Conservation (phyloP, 2,329 filamentous ascomycete species). For the Phialemoniopsis sp. region DNA sequence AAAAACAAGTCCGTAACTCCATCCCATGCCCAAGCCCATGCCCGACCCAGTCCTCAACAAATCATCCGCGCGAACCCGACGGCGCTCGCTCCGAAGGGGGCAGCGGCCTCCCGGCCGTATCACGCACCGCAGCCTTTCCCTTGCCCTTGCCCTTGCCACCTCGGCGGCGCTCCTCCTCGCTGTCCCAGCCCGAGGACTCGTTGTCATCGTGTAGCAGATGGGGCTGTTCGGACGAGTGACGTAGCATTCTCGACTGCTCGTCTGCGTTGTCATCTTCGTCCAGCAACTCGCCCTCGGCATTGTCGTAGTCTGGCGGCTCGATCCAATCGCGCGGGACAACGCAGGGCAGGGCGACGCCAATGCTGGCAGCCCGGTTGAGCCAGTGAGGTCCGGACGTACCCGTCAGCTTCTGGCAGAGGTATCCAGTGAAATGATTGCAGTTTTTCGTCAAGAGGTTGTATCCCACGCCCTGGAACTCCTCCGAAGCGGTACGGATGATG, state of each 20-base stretch:
- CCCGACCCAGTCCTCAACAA: too few species aligned
- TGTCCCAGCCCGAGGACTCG: constrained; percentile 34
- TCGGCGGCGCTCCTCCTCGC: constrained; percentile 37
- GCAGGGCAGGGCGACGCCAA: constrained; percentile 76
- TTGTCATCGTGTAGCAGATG: constrained; percentile 15
- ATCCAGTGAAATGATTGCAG: constrained; percentile 84
- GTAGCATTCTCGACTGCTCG: constrained; percentile 58
- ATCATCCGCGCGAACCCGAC: not conserved
- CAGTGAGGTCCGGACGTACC: constrained; percentile 66
- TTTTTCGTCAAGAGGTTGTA: constrained; percentile 83
- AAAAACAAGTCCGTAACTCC: too few species aligned
- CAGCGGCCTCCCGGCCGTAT: constrained; percentile 45
- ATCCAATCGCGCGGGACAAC: constrained; percentile 82
- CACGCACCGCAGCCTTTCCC: constrained; percentile 33
- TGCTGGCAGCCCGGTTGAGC: constrained; percentile 80
- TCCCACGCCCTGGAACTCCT: constrained; percentile 68
- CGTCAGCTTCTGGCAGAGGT: constrained; percentile 70
- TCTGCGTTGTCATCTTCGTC: constrained; percentile 49
- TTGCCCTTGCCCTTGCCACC: constrained; percentile 39
- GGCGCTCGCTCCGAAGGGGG: constrained; percentile 51
- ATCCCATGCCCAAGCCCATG: too few species aligned
- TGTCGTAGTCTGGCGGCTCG: constrained; percentile 71
- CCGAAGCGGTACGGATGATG: constrained; percentile 64
- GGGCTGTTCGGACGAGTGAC: constrained; percentile 21
- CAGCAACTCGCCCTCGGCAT: constrained; percentile 65